Base-by-base conservation (phyloP, 352 stramenopile genomes). In the Elongisporangium senticosum region DNA sequence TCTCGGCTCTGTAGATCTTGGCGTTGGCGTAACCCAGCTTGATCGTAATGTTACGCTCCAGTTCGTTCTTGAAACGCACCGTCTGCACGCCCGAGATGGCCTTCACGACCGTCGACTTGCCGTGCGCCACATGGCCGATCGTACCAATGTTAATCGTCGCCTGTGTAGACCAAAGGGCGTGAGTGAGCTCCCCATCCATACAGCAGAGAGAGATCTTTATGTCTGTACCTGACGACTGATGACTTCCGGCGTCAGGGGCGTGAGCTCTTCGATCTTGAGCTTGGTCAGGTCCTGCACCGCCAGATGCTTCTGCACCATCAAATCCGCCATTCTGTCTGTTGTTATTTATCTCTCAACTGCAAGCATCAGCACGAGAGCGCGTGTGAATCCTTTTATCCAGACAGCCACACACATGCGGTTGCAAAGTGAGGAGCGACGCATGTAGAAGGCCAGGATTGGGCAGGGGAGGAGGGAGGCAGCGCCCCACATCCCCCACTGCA, bases 21-120 rank as follows among this genome's bases (percentile, higher is more conserved):
- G 98, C 98, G 75, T 99, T 99, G 57, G 98, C 98, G 74, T 99
- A 99, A 57, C 98, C 98, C n/a, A 99, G 84, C 83, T 99, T 99
- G 85, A 99, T 99, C 57, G 98, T 99, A 75, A 99, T 99, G 86
- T 99, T 99, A 69, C 97, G 93, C 75, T 99, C 97, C 64, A 99
- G 76, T 74, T 99, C 98, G 77, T 99, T 99, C 79, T 98, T 98
- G 73, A 98, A 98, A 33, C 94, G 93, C 52, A 98, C 94, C 5
- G 96, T 98, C 79, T 98, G 96, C n/a, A 99, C 97, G 62, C 98
- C 98, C 53, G 96, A 99, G 62, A 99, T 99, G 54, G 97, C 96
- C 78, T 99, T 99, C 40, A 99, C 98, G 53, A 99, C 97, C 47
- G 98, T 99, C 54, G 88, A 98, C 74, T 99, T 99, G 62, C 98